These are phyloP conservation scores for Hordeum vulgare DNA, from an alignment of 176 grass and related monocot genomes.

Conservation along the genomic window MorexV3_pseudomolecules_assembly NC_058524.1:97210804-97211303, in stretches of 20 bases:
- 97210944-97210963: slow-evolving; percentile 32
- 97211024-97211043: background rate
- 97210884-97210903: background rate
- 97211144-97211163: no score
- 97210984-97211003: background rate
- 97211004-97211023: background rate
- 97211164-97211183: no score
- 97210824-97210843: background rate
- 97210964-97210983: background rate
- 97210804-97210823: background rate
- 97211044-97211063: background rate
- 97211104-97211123: no score
- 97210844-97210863: background rate
- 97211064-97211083: background rate
- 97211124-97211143: no score
- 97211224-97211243: no score
- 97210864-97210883: background rate
- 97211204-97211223: no score
- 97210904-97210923: slow-evolving; percentile 23
- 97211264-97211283: no score
- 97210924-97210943: slow-evolving; percentile 26
- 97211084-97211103: no score
- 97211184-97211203: no score
- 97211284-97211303: no score
- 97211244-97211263: no score